These are phyloP conservation scores for Debaryomyces robertsiae DNA, from an alignment of 1,139 yeast genomes.

Conservation along the genomic window DNA sequence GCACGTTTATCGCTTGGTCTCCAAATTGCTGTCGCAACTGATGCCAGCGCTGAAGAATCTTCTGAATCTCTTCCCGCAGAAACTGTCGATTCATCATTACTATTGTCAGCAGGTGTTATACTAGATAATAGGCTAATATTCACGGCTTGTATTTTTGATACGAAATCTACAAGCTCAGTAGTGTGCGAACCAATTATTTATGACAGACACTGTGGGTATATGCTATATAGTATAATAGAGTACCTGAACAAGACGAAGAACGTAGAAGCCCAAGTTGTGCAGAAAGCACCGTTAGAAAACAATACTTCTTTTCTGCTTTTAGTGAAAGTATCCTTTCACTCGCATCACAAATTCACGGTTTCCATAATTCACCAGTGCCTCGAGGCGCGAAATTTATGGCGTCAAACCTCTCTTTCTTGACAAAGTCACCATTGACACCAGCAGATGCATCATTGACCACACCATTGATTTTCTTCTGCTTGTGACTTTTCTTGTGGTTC, in stretches of 20 bases:
- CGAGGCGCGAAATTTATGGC: slow-evolving; percentile 57
- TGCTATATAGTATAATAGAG: too few species aligned
- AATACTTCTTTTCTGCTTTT: too few species aligned
- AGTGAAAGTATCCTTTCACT: too few species aligned
- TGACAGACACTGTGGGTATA: too few species aligned
- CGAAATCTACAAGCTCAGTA: slow-evolving; percentile 1
- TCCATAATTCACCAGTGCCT: slow-evolving; percentile 56
- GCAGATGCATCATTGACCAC: slow-evolving; percentile 19
- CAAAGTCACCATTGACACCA: slow-evolving; percentile 26
- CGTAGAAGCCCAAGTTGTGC: too few species aligned
- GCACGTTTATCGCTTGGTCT: slow-evolving; percentile 62
- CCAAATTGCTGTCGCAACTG: slow-evolving; percentile 63
- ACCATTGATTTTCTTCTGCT: slow-evolving; percentile 7
- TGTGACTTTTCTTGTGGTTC: slow-evolving; percentile 4
- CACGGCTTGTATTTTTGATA: slow-evolving; percentile 5
- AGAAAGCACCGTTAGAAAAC: too few species aligned
- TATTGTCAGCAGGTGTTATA: not conserved
- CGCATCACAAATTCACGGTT: slow-evolving; percentile 34
- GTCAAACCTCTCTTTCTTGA: slow-evolving; percentile 45
- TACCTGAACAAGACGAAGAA: too few species aligned
- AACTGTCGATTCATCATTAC: slow-evolving; percentile 32
- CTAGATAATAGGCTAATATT: not conserved
- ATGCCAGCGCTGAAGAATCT: slow-evolving; percentile 58
- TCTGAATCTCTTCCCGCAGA: slow-evolving; percentile 47
- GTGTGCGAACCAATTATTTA: not conserved